phyloP scores from a whole-genome alignment of 2,329 filamentous ascomycete species.

The Lizonia empirigonia region DNA sequence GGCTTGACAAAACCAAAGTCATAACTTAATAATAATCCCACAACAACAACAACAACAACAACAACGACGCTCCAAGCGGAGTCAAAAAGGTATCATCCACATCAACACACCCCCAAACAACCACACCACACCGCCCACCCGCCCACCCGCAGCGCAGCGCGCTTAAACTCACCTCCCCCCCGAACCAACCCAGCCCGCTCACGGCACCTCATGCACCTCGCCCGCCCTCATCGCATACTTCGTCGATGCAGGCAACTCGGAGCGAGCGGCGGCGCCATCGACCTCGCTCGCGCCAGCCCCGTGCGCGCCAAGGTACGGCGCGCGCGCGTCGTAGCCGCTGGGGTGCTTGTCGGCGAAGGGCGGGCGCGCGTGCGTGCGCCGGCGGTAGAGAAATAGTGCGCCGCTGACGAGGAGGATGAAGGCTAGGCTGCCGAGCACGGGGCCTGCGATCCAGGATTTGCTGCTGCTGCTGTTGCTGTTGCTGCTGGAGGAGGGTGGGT shows the following conservation, averaged over 20 bases:
- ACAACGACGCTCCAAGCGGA: no score
- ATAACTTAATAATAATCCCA: no score
- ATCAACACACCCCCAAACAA: no score
- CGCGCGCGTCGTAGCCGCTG: no score
- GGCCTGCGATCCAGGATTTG: constrained; percentile 41
- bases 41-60: no score
- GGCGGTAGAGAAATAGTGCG: constrained; percentile 26
- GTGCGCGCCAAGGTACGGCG: no score
- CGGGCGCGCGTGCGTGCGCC: not conserved
- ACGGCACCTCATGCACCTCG: constrained; percentile 20
- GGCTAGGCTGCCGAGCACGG: constrained; percentile 30
- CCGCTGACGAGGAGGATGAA: constrained; percentile 24
- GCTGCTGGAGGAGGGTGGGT: constrained; percentile 9
- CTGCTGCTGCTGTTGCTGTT: constrained; percentile 1
- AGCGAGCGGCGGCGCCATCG: not conserved
- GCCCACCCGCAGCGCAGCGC: no score
- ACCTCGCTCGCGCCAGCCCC: constrained; percentile 14
- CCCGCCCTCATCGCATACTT: constrained; percentile 25
- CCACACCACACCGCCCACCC: no score
- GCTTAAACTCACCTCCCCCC: no score
- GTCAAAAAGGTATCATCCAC: no score
- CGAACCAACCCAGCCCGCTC: not conserved
- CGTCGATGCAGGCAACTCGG: constrained; percentile 21
- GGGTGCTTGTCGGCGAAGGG: no score
- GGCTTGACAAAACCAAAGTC: no score